phyloP scores from a whole-genome alignment of 345 rosid species.

The sweet orange (Citrus sinensis) region DVS_A1.0 CM039169.1:25056001-25056500 shows the following conservation, averaged over 20 bases:
- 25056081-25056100: background rate
- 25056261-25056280: slow-evolving; percentile 86
- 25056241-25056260: slow-evolving; percentile 97
- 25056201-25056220: slow-evolving; percentile 76
- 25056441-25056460: background rate
- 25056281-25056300: slow-evolving; percentile 82
- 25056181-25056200: slow-evolving; percentile 70
- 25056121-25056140: slow-evolving; percentile 63
- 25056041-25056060: background rate
- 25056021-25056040: background rate
- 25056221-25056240: slow-evolving; percentile 70
- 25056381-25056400: slow-evolving; percentile 10
- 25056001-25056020: background rate
- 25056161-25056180: slow-evolving; percentile 86
- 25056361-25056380: slow-evolving; percentile 69
- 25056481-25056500: slow-evolving; percentile 83
- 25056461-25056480: slow-evolving; percentile 66
- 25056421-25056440: background rate
- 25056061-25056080: background rate
- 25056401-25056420: background rate
- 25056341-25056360: slow-evolving; percentile 77
- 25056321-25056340: slow-evolving; percentile 86
- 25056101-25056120: slow-evolving; percentile 23
- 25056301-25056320: slow-evolving; percentile 90
- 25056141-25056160: slow-evolving; percentile 72